A percentile compares a stretch with the other conserved stretches of the same genome.
These are phyloP conservation scores for Clavulina sp. DNA, from an alignment of 768 basidiomycete species.

Conservation along the genomic window DNA sequence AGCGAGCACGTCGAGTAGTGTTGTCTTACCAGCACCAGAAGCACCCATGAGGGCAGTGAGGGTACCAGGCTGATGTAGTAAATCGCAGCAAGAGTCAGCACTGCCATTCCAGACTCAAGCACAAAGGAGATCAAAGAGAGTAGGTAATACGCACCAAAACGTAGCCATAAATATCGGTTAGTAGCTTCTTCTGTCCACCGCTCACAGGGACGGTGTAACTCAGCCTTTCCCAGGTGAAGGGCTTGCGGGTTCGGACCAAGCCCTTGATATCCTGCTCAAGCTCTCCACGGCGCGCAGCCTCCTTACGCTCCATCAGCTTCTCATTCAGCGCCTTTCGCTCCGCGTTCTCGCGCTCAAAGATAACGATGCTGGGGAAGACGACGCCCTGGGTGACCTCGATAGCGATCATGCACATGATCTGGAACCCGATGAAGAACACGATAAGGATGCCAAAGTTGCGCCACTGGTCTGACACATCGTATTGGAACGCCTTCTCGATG, in stretches of 20 bases:
- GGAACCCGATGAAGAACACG: constrained; percentile 53
- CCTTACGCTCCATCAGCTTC: constrained; percentile 29
- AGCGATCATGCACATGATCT: constrained; percentile 45
- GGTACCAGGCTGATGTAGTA: constrained; percentile 20
- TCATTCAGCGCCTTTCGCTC: constrained; percentile 23
- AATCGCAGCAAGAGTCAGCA: neutral
- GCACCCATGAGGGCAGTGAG: constrained; percentile 29
- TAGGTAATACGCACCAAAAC: constrained; percentile 6
- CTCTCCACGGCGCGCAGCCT: constrained; percentile 21
- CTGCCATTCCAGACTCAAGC: neutral
- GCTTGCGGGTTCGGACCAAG: constrained; percentile 20
- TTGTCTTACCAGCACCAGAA: constrained; percentile 27
- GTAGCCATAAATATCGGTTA: constrained; percentile 23
- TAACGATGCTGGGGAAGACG: constrained; percentile 25
- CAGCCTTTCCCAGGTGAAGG: constrained; percentile 31
- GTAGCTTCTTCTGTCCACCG: constrained; percentile 14
- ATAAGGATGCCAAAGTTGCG: constrained; percentile 50
- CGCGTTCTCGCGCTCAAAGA: constrained; percentile 26
- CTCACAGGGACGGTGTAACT: constrained; percentile 25
- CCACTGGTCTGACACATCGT: constrained; percentile 13
- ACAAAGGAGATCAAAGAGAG: neutral
- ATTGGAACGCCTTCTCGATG: constrained; percentile 27
- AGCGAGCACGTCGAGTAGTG: constrained; percentile 17
- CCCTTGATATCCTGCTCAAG: constrained; percentile 26
- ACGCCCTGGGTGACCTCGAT: constrained; percentile 46